Percentiles rank a stretch among this genome's conserved stretches.
Evolutionary conservation across 2,329 filamentous ascomycete genomes (phyloP).

Genomic region (Colletotrichum scovillei): DNA sequence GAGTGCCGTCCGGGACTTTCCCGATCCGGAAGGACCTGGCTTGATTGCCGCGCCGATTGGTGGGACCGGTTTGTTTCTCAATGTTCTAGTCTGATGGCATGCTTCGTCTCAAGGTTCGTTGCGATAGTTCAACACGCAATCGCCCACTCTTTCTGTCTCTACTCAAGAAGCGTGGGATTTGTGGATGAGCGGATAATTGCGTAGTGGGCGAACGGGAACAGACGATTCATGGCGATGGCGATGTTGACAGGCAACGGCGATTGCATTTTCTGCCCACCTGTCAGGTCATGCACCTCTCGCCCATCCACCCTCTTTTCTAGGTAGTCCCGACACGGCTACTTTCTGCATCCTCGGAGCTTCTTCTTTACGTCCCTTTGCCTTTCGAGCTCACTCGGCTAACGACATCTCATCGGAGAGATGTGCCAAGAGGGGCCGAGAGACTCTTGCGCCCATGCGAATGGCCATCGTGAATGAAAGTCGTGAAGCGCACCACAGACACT

Average conservation of each 20-base stretch:
- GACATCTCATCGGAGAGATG: neutral
- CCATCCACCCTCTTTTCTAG: neutral
- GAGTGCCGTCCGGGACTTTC: slow-evolving; percentile 31
- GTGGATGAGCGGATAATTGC: neutral
- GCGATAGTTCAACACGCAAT: neutral
- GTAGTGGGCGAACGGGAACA: neutral
- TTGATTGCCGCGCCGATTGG: slow-evolving; percentile 26
- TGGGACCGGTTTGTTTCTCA: slow-evolving; percentile 15
- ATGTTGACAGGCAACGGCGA: neutral
- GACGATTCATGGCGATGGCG: neutral
- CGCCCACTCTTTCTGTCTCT: too few relatives aligned
- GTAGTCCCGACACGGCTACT: neutral
- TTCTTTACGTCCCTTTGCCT: neutral
- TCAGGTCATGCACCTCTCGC: neutral
- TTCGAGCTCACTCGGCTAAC: neutral
- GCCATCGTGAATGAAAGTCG: too few relatives aligned
- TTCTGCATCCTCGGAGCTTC: neutral
- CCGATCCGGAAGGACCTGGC: slow-evolving; percentile 22
- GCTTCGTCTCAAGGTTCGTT: neutral
- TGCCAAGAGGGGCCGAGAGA: too few relatives aligned
- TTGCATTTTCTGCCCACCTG: neutral
- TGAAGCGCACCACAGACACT: too few relatives aligned
- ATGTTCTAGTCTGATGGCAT: neutral
- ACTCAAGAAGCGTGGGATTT: too few relatives aligned
- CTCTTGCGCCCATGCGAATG: too few relatives aligned